Conservation (phyloP, 345 rosid genomes). For the Laguncularia racemosa region DNA sequence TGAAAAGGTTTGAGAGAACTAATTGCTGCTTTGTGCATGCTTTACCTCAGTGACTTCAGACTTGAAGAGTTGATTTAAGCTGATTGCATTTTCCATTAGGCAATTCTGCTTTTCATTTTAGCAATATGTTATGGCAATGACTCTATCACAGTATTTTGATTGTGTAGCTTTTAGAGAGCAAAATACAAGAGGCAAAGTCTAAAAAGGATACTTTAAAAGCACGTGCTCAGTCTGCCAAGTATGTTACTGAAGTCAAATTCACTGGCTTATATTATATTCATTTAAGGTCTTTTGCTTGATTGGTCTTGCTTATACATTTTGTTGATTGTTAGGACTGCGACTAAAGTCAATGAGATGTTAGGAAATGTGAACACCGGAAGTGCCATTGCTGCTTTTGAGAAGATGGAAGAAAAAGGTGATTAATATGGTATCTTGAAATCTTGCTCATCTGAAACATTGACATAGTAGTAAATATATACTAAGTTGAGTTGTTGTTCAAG, state of each 20-base stretch:
- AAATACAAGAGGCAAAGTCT: constrained; percentile 94
- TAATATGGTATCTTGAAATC: background rate
- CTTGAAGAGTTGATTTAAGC: too few relatives aligned
- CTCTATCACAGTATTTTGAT: too few relatives aligned
- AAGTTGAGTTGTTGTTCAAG: background rate
- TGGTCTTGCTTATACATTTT: constrained; percentile 5
- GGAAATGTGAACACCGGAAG: constrained; percentile 71
- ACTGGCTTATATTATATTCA: constrained; percentile 2
- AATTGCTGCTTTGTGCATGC: too few relatives aligned
- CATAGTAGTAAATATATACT: background rate
- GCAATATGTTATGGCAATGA: too few relatives aligned
- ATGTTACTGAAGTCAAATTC: constrained; percentile 20
- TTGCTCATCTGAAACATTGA: background rate
- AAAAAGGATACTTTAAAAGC: constrained; percentile 97
- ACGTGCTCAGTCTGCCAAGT: constrained; percentile 85
- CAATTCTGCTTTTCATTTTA: constrained; percentile 1
- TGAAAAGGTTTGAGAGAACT: too few relatives aligned
- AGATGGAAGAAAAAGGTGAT: constrained; percentile 87
- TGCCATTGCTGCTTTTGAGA: constrained; percentile 72
- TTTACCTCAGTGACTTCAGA: too few relatives aligned
- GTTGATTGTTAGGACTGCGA: constrained; percentile 47
- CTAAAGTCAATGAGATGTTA: constrained; percentile 74
- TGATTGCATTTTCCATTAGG: background rate
- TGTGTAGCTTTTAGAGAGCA: constrained; percentile 90
- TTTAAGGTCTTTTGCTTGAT: background rate